Percentiles rank a stretch among this genome's conserved stretches.
phyloP scores from a whole-genome alignment of 1,284 basidiomycete genomes.

The Sporisorium exsertum region DNA sequence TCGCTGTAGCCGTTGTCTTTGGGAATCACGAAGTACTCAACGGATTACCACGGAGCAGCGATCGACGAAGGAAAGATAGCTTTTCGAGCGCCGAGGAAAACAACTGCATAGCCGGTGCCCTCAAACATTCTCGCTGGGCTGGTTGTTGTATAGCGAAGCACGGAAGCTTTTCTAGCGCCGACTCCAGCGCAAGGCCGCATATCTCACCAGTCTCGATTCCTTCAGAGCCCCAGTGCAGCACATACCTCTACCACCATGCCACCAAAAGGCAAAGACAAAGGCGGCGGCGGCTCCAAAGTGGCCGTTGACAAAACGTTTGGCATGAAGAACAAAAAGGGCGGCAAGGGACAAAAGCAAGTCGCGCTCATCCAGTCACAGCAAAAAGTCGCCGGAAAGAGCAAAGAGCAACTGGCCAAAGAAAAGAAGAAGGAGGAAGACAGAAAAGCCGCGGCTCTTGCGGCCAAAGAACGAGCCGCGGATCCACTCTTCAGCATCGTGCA shows the following conservation, averaged over 20 bases:
- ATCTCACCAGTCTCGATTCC: too few species aligned
- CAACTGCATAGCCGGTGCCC: background rate
- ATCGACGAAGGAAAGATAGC: too few species aligned
- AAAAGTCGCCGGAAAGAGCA: conserved; percentile 76
- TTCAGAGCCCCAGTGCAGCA: too few species aligned
- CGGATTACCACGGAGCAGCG: too few species aligned
- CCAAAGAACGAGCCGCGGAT: conserved; percentile 73
- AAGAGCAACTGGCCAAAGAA: conserved; percentile 80
- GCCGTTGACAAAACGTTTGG: conserved; percentile 75
- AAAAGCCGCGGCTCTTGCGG: conserved; percentile 86
- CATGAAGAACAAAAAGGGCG: conserved; percentile 90
- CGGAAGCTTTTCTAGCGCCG: background rate
- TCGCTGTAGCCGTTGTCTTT: background rate
- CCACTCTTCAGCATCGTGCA: conserved; percentile 69
- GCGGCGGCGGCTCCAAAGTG: conserved; percentile 58
- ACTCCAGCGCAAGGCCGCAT: background rate
- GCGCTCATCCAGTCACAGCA: conserved; percentile 81
- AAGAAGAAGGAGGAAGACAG: conserved; percentile 85
- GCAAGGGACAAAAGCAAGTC: conserved; percentile 89
- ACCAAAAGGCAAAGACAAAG: conserved; percentile 61
- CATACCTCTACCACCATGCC: conserved; percentile 49
- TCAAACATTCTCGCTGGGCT: background rate
- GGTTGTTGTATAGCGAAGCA: too few species aligned
- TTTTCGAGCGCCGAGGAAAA: background rate
- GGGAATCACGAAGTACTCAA: background rate